Evolutionary conservation across 495 filamentous ascomycete genomes (phyloP).

Genomic region (Pyrenula massariospora): DNA sequence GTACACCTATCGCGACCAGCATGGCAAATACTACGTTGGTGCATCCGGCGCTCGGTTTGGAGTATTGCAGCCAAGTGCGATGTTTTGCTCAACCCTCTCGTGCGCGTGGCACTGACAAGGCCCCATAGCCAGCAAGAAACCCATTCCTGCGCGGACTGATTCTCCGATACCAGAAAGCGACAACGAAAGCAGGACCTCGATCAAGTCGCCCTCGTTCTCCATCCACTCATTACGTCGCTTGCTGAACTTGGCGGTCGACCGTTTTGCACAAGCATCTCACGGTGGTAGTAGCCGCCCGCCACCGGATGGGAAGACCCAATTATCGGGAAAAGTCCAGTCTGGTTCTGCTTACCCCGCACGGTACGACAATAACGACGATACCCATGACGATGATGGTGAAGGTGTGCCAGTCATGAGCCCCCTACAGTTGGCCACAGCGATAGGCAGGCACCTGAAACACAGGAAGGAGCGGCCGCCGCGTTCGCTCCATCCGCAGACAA

Average conservation of each 20-base stretch:
- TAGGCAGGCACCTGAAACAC: not conserved
- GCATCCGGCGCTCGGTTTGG: not conserved
- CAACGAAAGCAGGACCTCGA: not conserved
- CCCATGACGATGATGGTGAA: not conserved
- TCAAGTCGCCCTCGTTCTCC: not conserved
- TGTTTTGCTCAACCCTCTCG: no score
- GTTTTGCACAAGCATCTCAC: not conserved
- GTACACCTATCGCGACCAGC: slow-evolving; percentile 33
- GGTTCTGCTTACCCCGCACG: not conserved
- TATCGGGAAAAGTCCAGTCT: not conserved
- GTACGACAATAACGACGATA: no score
- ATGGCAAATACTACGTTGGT: not conserved
- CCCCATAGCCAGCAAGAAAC: not conserved
- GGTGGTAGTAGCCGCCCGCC: not conserved
- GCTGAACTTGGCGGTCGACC: not conserved
- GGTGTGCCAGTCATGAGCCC: not conserved
- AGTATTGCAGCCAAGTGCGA: not conserved
- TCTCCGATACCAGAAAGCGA: not conserved
- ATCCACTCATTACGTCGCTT: not conserved
- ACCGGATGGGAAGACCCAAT: not conserved
- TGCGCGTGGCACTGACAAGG: no score
- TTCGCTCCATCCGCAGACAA: not conserved
- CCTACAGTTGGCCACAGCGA: not conserved
- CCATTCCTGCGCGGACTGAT: not conserved
- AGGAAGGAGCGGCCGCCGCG: not conserved